Base-by-base conservation (phyloP, 1,284 basidiomycete species). In the Apiotrichum veenhuisii region DNA sequence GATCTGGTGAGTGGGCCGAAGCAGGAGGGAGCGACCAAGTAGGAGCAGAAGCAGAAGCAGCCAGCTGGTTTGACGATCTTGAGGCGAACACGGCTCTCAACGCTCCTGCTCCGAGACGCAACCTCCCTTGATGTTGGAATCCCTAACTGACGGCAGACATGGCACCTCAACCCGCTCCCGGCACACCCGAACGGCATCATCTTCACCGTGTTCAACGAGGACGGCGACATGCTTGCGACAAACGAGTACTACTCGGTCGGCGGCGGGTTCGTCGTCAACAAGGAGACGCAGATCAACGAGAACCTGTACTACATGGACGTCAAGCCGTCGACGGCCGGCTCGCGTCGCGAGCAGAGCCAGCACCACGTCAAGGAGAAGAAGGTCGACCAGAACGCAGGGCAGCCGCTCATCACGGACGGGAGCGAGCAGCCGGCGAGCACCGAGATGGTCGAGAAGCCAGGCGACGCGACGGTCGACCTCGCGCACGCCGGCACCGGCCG, bases 251-350 rank as follows among this genome's bases (percentile, higher is more conserved):
- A 91, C 70, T 77, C 64, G 57, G 89, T 94, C 48, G 91, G 91
- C 3, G 91, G 91, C 50, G 91, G 91, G 3, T 94, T 94, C 67
- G 90, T 78, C 42, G 76, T 93, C 45, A 71, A 71, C 61, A 60
- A 67, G 30, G 66, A 66, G 49, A 74, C 75, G 4, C 72, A 89
- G 86, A 92, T 96, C 77, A 97, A 97, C 72, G 94, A 98, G 78
- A 97, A 98, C 73, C 74, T 97, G 63, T 97, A 91, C 74, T 97
- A 97, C 82, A 92, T 92, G 73, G 86, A 90, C n/a, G 88, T 94
- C n/a, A 84, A 92, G 70, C 89, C 92, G 72, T 79, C 80, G 49
- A 81, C 82, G 14, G 93, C 94, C 7, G 86, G 88, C 53, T 86
- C 87, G 26, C 83, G 94, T 33, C 78, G 91, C 26, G 84, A 89